phyloP scores from a whole-genome alignment of 2,329 filamentous ascomycete genomes.

The Colletotrichum incanum region DNA sequence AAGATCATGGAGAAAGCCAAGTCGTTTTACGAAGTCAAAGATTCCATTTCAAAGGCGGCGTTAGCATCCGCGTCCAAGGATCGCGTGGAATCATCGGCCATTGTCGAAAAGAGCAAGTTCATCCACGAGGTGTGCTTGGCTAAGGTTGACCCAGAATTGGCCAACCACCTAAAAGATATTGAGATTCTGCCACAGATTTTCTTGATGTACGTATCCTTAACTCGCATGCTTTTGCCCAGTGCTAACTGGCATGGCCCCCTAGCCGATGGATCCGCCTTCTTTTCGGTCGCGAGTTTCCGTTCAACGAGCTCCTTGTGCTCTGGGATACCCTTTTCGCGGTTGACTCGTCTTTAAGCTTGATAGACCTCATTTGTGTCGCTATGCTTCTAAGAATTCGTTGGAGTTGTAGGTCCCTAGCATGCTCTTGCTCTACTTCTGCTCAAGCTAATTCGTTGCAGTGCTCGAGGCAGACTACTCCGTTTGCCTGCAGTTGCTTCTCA shows the following conservation, averaged over 20 bases:
- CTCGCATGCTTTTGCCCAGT: constrained; percentile 1
- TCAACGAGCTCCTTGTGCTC: constrained; percentile 84
- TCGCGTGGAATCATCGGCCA: constrained; percentile 69
- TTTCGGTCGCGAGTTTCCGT: constrained; percentile 94
- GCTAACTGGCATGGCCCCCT: background rate
- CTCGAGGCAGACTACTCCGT: constrained; percentile 90
- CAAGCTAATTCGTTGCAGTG: constrained; percentile 64
- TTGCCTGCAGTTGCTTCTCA: constrained; percentile 85
- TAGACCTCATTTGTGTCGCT: constrained; percentile 92
- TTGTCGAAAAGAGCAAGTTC: constrained; percentile 87
- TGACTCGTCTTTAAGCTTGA: constrained; percentile 83
- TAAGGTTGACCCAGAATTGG: constrained; percentile 86
- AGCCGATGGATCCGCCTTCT: constrained; percentile 95
- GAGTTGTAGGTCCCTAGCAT: constrained; percentile 75
- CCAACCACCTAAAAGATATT: constrained; percentile 83
- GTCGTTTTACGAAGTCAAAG: constrained; percentile 85
- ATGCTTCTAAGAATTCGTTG: constrained; percentile 95
- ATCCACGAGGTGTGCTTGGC: constrained; percentile 89
- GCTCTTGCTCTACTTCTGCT: background rate
- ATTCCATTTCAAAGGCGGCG: constrained; percentile 49
- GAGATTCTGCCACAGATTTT: constrained; percentile 98
- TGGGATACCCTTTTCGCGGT: constrained; percentile 95
- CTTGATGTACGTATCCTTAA: constrained; percentile 76
- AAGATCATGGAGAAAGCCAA: constrained; percentile 91
- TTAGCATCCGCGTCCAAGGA: constrained; percentile 45